phyloP scores from a whole-genome alignment of 2,329 filamentous ascomycete genomes.

The Aspergillus tubingensis region DNA sequence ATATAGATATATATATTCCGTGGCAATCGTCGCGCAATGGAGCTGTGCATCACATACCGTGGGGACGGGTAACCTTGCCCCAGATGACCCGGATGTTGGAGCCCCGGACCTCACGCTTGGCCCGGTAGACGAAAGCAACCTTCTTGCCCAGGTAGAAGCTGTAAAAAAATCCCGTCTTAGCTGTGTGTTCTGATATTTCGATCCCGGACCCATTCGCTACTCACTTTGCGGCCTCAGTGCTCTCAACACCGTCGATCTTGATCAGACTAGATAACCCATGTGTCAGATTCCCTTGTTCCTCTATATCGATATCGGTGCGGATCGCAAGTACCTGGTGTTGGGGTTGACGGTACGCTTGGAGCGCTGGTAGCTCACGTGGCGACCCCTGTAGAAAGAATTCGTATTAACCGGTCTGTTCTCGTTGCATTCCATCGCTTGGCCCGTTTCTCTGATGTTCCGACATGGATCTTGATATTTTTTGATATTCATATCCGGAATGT shows the following conservation, averaged over 20 bases:
- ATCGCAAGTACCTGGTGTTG: conserved; percentile 62
- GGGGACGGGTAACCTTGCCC: conserved; percentile 95
- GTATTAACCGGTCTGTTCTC: conserved; percentile 37
- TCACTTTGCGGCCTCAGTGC: conserved; percentile 83
- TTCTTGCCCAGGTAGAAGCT: conserved; percentile 98
- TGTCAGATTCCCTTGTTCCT: conserved; percentile 28
- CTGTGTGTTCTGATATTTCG: conserved; percentile 10
- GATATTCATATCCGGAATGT: conserved; percentile 19
- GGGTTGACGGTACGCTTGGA: conserved; percentile 89
- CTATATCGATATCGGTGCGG: conserved; percentile 14
- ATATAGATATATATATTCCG: background rate
- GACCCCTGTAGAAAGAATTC: conserved; percentile 67
- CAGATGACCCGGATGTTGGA: conserved; percentile 99
- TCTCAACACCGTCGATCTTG: conserved; percentile 98
- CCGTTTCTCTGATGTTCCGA: conserved; percentile 14
- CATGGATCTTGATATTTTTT: conserved; percentile 14
- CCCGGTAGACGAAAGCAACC: conserved; percentile 98
- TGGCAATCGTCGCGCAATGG: conserved; percentile 8
- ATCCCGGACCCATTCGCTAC: conserved; percentile 15
- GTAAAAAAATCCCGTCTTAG: conserved; percentile 25
- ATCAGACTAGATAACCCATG: conserved; percentile 64
- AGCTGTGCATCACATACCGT: conserved; percentile 64
- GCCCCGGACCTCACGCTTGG: conserved; percentile 89
- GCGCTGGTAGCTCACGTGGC: conserved; percentile 97
- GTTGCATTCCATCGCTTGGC: conserved; percentile 14